Evolutionary conservation across 306 rosid genomes (phyloP).

Genomic region (Prunus armeniaca): DNA sequence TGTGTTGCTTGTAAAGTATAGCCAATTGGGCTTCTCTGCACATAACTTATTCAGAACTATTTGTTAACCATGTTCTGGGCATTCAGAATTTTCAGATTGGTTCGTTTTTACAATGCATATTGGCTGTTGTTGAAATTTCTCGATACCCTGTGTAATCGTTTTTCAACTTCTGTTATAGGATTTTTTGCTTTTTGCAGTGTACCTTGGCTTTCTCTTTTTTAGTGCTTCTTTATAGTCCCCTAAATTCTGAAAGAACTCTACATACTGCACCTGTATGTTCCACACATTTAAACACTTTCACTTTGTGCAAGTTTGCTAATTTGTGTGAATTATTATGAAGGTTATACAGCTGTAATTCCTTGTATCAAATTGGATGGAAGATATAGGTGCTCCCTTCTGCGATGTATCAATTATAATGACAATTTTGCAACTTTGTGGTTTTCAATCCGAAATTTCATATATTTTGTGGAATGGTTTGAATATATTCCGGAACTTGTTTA

Average conservation of each 20-base stretch:
- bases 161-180: not conserved
- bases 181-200: not conserved
- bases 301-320: not conserved
- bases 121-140: conserved; percentile 24
- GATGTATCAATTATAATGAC: not conserved
- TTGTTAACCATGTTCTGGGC: conserved; percentile 40
- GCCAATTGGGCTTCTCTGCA: conserved; percentile 46
- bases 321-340: not conserved
- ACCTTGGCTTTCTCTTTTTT: not conserved
- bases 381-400: not conserved
- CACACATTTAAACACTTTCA: not conserved
- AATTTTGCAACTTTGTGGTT: not conserved
- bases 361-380: not conserved
- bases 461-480: not conserved
- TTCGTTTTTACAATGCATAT: conserved; percentile 36
- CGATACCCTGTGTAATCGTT: conserved; percentile 36
- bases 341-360: too few species aligned
- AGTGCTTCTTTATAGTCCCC: not conserved
- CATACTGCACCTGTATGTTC: not conserved
- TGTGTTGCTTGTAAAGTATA: conserved; percentile 61
- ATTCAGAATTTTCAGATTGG: conserved; percentile 38
- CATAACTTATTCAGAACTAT: conserved; percentile 42
- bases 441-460: not conserved
- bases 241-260: conserved; percentile 3
- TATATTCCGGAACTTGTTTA: not conserved